phyloP scores from a whole-genome alignment of 2,329 filamentous ascomycete species.

The Aspergillus sp. region DNA sequence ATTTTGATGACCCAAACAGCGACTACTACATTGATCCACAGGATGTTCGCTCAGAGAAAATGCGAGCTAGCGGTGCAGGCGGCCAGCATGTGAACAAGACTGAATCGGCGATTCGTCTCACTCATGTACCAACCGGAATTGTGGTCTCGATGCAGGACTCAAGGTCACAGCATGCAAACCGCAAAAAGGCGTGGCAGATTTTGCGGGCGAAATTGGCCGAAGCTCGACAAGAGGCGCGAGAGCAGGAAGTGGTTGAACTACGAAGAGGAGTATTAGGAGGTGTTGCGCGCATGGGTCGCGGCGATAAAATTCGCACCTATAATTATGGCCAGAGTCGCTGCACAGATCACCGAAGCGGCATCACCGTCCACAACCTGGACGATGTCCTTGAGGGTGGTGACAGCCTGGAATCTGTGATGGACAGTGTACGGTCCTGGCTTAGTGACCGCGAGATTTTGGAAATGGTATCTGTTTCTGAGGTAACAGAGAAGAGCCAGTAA shows the following conservation, averaged over 20 bases:
- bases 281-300: constrained; percentile 78
- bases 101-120: constrained; percentile 91
- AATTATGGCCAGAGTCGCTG: constrained; percentile 80
- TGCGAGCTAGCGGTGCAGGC: constrained; percentile 89
- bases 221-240: constrained; percentile 76
- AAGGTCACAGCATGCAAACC: constrained; percentile 86
- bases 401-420: constrained; percentile 74
- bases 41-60: constrained; percentile 84
- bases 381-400: constrained; percentile 78
- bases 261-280: constrained; percentile 78
- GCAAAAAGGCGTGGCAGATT: constrained; percentile 83
- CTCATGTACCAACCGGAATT: constrained; percentile 84
- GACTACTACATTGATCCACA: constrained; percentile 87
- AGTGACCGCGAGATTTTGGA: constrained; percentile 73
- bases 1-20: constrained; percentile 81
- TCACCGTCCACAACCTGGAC: constrained; percentile 79
- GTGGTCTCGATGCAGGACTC: constrained; percentile 92
- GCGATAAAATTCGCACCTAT: constrained; percentile 93
- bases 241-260: constrained; percentile 76
- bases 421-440: constrained; percentile 77
- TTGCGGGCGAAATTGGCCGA: constrained; percentile 83
- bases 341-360: constrained; percentile 82
- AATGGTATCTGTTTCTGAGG: constrained; percentile 67
- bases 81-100: constrained; percentile 99
- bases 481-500: constrained; percentile 52